Base-by-base conservation (phyloP, 73 alveolate genomes). In the Diophrys appendiculata region DNA sequence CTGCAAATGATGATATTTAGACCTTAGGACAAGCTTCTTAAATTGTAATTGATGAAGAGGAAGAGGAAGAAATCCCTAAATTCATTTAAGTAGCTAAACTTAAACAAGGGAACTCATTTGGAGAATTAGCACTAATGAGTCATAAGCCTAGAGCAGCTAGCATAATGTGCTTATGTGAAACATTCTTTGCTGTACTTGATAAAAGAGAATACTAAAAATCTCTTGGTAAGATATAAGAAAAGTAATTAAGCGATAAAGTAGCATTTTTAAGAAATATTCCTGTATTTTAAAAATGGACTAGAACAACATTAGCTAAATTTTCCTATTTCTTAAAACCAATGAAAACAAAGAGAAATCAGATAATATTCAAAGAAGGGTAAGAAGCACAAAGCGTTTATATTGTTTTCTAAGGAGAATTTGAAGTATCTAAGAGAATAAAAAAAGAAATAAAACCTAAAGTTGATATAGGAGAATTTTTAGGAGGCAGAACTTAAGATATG, bases 131-230 rank as follows among this genome's bases (percentile, higher is more conserved):
- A 2, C 54, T 76, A 28, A 33, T 76, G n/a, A 13, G 3, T 25
- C 29, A 76, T 11, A 30, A 64, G 24, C 84, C 76, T 1, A 76
- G 84, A 55, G 77, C 74, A 26, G 84, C 84, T 1, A 76, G 73
- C 1, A 76, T 76, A 29, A n/a, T 54, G 67, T n/a, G 73, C 3
- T 24, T 27, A 56, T 1, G 54, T 3, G 32, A 54, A 67, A 1
- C 69, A 55, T 76, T 55, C 64, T 76, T 76, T 55, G 84, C 84
- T 13, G 76, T 64, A 1, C 29, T 76, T 0, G 77, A 28, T 54
- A 65, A 76, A 27, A 71, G 56, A 76, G 76, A 29, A 25, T 76
- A 76, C 77, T 8, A 76, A 56, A 76, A 56, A 35, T 25, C 67
- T 1, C 67, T 13, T 1, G 74, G 76, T 23, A 60, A 27, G 18